Base-by-base conservation (phyloP, 2,329 filamentous ascomycete species). In the Xylaria sp. region DNA sequence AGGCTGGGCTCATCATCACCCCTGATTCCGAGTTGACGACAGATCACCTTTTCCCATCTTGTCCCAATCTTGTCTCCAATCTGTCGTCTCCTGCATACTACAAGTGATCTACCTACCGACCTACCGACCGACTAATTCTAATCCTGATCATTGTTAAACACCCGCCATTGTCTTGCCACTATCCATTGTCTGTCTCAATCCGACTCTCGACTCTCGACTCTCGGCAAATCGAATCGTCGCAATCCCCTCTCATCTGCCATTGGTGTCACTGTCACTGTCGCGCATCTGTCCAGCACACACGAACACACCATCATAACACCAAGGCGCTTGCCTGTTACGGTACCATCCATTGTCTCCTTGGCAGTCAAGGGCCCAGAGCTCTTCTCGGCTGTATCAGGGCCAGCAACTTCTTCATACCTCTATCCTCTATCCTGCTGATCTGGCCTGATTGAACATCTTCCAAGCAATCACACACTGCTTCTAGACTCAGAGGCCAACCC, bases 11-110 rank as follows among this genome's bases (percentile, higher is more conserved):
- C 47, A 37, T 47, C 47, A 50, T 43, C 43, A 61, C 63, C 64
- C 64, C 61, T 66, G 61, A 59, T 53, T n/a, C 60, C 45, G 52
- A 56, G 58, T 62, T 67, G 65, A 67, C 62, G 59, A 65, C 65
- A 67, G 65, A 67, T 62, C 54, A 66, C 61, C 64, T 57, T 58
- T 63, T 58, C 42, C 37, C 58, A 43, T 57, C 46, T 23, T n/a
- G 43, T 37, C 50, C 45, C 23, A 47, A 31, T 47, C 45, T 47
- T 47, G 45, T 60, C 52, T 49, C 6, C 3, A 12, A 19, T 43
- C 38, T 35, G 19, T 51, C 11, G 19, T 28, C 33, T 51, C 33
- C 49, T 51, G 53, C 47, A 53, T 49, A 23, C 25, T 37, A 53
- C 56, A 5, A 59, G 38, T 38, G n/a, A 14, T 53, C 57, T 19